Percentiles rank a stretch among this genome's conserved stretches.
These are phyloP conservation scores for Quercus gilva DNA, from an alignment of 306 rosid genomes.

Conservation along the genomic window DNA sequence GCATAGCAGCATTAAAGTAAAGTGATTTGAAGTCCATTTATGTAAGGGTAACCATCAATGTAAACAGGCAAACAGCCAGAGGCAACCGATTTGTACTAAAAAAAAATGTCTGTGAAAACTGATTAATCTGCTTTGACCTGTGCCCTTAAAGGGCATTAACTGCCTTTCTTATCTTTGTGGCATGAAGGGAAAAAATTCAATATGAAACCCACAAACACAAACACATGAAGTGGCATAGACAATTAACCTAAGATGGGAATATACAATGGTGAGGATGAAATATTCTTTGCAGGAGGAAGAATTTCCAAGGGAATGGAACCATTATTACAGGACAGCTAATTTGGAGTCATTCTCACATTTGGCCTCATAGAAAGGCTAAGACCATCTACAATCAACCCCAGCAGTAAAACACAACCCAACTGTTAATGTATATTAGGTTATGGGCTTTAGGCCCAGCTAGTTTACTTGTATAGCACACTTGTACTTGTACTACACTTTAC, in stretches of 20 bases:
- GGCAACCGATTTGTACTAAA: constrained; percentile 5
- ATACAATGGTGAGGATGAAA: neutral
- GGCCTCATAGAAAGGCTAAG: neutral
- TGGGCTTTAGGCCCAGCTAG: too few species aligned
- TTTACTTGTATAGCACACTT: too few species aligned
- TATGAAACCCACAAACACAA: neutral
- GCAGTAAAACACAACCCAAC: too few species aligned
- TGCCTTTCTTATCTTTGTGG: constrained; percentile 20
- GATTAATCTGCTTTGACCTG: constrained; percentile 16
- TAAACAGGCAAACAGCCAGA: neutral
- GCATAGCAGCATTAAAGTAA: neutral
- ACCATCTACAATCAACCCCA: too few species aligned
- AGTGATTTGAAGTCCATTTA: neutral
- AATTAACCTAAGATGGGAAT: neutral
- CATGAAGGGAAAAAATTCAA: constrained; percentile 9
- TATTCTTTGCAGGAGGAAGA: neutral
- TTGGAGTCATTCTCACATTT: neutral
- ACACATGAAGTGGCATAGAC: neutral
- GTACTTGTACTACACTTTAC: too few species aligned
- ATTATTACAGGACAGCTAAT: neutral
- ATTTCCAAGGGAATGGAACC: neutral
- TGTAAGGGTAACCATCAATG: neutral
- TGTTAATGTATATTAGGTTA: too few species aligned
- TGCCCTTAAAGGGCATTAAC: constrained; percentile 14
- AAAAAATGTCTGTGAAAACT: neutral